These are phyloP conservation scores for Brassica nigra DNA, from an alignment of 345 rosid genomes.

Conservation along the genomic window DNA sequence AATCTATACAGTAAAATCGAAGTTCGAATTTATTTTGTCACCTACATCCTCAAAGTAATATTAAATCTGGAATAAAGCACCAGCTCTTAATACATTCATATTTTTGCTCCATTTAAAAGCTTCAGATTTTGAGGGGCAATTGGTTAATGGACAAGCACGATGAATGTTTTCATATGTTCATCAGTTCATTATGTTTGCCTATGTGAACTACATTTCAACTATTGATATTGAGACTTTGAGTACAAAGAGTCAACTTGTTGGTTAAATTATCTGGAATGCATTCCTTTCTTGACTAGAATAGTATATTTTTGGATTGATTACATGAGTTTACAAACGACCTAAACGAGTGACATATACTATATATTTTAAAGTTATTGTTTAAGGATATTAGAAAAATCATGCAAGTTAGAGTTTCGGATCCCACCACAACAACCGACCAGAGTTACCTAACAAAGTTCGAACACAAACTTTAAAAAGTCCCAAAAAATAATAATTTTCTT, in stretches of 20 bases:
- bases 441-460: constrained; percentile 16
- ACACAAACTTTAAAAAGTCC: constrained; percentile 10
- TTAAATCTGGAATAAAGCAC: neutral
- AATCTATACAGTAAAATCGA: neutral
- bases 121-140: neutral
- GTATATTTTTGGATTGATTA: neutral
- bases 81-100: neutral
- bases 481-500: neutral
- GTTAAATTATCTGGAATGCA: constrained; percentile 1
- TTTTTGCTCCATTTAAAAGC: neutral
- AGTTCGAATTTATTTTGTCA: neutral
- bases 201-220: neutral
- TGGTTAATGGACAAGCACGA: neutral
- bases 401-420: constrained; percentile 25
- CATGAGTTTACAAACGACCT: constrained; percentile 23
- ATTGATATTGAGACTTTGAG: neutral
- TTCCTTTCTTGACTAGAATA: constrained; percentile 15
- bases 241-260: neutral
- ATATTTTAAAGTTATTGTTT: neutral
- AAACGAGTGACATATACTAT: constrained; percentile 29
- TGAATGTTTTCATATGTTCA: neutral
- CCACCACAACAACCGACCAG: constrained; percentile 41
- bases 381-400: constrained; percentile 17
- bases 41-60: neutral
- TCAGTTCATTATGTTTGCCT: neutral